Conservation (phyloP, 352 stramenopile genomes). For the Halophytophthora batemanensis region DNA sequence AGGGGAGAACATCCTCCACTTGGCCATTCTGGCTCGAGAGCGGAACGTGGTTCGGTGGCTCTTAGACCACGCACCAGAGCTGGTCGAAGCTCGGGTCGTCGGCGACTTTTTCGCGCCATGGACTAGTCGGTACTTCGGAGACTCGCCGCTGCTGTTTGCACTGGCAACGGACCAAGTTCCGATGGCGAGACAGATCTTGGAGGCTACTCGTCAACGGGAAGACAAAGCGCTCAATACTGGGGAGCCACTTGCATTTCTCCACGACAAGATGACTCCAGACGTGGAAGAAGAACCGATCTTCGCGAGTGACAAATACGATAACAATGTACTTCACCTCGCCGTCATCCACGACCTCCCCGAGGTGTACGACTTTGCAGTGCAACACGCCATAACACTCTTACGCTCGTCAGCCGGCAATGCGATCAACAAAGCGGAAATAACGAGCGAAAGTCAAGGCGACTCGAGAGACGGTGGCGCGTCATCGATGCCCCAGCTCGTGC, state of each 20-base stretch:
- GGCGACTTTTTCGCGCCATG: slow-evolving; percentile 50
- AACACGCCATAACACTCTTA: too few species aligned
- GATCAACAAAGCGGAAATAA: too few species aligned
- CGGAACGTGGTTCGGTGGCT: slow-evolving; percentile 38
- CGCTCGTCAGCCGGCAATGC: too few species aligned
- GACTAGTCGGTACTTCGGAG: slow-evolving; percentile 63
- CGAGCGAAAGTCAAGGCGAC: too few species aligned
- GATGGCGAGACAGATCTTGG: slow-evolving; percentile 35
- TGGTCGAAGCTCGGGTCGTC: slow-evolving; percentile 43
- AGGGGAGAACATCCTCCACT: slow-evolving; percentile 64
- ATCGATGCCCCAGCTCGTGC: too few species aligned
- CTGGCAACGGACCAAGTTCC: slow-evolving; percentile 54
- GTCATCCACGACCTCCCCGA: slow-evolving; percentile 54
- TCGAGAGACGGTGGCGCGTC: too few species aligned
- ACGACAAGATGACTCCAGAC: slow-evolving; percentile 6
- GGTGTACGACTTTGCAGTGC: slow-evolving; percentile 57
- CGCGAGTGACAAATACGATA: slow-evolving; percentile 50
- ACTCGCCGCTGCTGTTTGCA: slow-evolving; percentile 52
- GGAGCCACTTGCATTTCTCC: too few species aligned
- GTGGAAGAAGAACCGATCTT: slow-evolving; percentile 36
- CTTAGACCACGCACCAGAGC: slow-evolving; percentile 26
- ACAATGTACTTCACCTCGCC: slow-evolving; percentile 59
- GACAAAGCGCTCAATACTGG: too few species aligned
- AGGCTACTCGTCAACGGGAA: slow-evolving; percentile 23
- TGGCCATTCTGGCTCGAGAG: slow-evolving; percentile 57